Evolutionary conservation across 768 basidiomycete genomes (phyloP).

Genomic region (Russula brevipes): DNA sequence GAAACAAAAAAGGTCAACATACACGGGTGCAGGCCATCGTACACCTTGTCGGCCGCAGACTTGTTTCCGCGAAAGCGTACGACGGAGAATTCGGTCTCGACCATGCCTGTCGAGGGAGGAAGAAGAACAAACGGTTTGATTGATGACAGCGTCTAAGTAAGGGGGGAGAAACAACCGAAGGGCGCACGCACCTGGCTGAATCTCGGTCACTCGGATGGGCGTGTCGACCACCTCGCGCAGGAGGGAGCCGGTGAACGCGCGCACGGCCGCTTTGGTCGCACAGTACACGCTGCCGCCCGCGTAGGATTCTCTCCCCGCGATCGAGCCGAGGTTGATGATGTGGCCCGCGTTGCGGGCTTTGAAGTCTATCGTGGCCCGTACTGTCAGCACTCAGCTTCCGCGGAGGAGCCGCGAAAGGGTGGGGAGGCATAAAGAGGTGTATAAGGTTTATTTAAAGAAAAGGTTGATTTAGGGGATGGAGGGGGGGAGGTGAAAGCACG

Average conservation of each 20-base stretch:
- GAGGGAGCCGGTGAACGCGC: slow-evolving; percentile 78
- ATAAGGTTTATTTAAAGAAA: no score
- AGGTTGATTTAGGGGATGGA: background rate
- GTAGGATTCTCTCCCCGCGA: slow-evolving; percentile 73
- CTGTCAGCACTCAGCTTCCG: background rate
- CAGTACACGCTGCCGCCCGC: slow-evolving; percentile 89
- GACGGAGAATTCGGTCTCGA: slow-evolving; percentile 90
- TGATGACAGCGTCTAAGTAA: slow-evolving; percentile 6
- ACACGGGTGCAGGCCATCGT: slow-evolving; percentile 85
- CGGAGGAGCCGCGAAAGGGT: slow-evolving; percentile 34
- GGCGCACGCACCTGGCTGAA: slow-evolving; percentile 71
- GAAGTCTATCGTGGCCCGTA: slow-evolving; percentile 25
- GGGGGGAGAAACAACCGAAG: background rate
- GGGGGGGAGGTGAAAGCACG: background rate
- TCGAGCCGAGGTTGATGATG: slow-evolving; percentile 92
- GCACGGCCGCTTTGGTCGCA: slow-evolving; percentile 84
- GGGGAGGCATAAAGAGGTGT: no score
- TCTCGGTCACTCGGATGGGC: slow-evolving; percentile 88
- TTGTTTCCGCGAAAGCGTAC: slow-evolving; percentile 86
- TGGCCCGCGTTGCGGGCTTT: slow-evolving; percentile 56
- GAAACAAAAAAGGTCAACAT: slow-evolving; percentile 32
- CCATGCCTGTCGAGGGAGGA: slow-evolving; percentile 51
- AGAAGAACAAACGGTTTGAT: no score
- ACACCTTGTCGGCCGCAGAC: slow-evolving; percentile 79
- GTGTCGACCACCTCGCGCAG: slow-evolving; percentile 88